These are phyloP conservation scores for Saccharum hybrid DNA, from an alignment of 202 grass and related monocot species.

Conservation along the genomic window DNA sequence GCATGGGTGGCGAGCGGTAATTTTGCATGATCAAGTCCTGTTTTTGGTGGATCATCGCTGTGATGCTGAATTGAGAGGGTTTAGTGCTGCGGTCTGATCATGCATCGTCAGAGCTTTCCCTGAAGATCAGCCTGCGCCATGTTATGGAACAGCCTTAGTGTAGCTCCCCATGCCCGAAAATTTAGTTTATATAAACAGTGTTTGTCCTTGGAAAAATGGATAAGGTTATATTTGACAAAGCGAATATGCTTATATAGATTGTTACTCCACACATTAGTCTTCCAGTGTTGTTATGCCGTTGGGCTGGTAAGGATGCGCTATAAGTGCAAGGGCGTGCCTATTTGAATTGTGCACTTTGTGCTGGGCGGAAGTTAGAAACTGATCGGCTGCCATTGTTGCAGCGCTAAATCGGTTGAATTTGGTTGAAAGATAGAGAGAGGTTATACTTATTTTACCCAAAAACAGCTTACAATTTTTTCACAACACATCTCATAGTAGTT, in stretches of 20 bases:
- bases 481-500: too few relatives aligned
- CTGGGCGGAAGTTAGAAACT: background rate
- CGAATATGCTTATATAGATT: background rate
- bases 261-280: background rate
- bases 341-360: background rate
- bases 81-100: background rate
- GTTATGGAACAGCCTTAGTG: conserved; percentile 22
- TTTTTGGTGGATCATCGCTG: background rate
- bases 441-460: too few relatives aligned
- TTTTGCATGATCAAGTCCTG: background rate
- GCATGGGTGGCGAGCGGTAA: conserved; percentile 57
- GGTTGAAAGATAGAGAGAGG: too few relatives aligned
- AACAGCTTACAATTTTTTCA: too few relatives aligned
- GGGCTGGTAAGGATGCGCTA: too few relatives aligned
- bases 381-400: too few relatives aligned
- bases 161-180: background rate
- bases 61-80: conserved; percentile 3
- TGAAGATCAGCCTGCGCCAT: conserved; percentile 3
- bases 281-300: background rate
- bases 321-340: background rate
- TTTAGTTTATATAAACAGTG: conserved; percentile 9
- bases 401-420: too few relatives aligned
- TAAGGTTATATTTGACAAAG: background rate
- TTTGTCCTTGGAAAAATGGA: background rate
- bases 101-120: background rate